phyloP scores from a whole-genome alignment of 1,284 basidiomycete genomes.

The Omphalotus olearius region DNA sequence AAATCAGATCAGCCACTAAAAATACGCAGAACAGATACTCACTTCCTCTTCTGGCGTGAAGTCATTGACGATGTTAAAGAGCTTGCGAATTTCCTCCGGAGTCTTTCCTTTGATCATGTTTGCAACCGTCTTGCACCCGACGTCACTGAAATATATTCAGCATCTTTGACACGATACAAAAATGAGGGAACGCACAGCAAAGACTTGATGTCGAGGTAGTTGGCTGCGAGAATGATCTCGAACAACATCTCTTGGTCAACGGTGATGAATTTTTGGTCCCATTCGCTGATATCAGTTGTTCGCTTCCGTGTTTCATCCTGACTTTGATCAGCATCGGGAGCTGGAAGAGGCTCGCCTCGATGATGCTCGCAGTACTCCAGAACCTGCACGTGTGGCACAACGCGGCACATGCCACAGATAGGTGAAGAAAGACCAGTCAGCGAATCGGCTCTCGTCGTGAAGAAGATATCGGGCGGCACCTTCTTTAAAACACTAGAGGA shows the following conservation, averaged over 20 bases:
- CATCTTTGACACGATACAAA: neutral
- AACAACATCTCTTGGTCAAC: constrained; percentile 98
- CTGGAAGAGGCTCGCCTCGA: constrained; percentile 92
- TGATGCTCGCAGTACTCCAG: constrained; percentile 99
- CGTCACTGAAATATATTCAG: constrained; percentile 58
- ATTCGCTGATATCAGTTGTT: constrained; percentile 96
- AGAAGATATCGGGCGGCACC: constrained; percentile 39
- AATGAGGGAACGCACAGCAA: constrained; percentile 66
- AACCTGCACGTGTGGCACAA: constrained; percentile 54
- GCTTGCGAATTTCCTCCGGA: constrained; percentile 91
- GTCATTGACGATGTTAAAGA: constrained; percentile 98
- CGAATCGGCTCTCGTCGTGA: neutral
- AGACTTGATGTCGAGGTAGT: constrained; percentile 99
- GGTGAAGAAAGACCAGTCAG: neutral
- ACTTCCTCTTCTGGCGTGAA: constrained; percentile 99
- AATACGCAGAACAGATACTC: constrained; percentile 19
- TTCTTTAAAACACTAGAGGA: constrained; percentile 96
- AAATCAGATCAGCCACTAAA: constrained; percentile 13
- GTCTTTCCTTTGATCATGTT: constrained; percentile 99
- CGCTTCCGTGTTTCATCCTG: constrained; percentile 96
- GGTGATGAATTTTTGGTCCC: constrained; percentile 98
- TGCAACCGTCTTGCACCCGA: constrained; percentile 99
- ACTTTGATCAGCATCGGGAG: constrained; percentile 72
- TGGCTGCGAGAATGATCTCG: constrained; percentile 99
- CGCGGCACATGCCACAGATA: neutral